Base-by-base conservation (phyloP, 1,284 basidiomycete species). In the Cryptococcus sp. region DNA sequence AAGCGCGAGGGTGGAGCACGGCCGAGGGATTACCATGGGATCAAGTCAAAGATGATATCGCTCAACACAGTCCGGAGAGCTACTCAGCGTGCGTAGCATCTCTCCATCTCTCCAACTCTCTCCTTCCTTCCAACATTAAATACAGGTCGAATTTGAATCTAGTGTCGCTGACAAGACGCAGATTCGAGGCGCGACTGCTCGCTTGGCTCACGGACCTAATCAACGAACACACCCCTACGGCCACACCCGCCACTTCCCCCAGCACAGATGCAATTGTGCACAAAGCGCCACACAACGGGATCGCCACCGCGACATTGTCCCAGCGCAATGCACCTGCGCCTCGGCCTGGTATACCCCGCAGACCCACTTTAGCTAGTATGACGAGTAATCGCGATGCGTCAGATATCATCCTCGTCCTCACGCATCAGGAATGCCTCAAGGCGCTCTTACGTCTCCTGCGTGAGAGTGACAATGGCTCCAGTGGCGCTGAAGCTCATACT, bases 341-440 rank as follows among this genome's bases (percentile, higher is more conserved):
- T 19, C 40, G 55, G 23, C 59, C 59, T 1, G 54, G 57, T 15
- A 47, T 58, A 20, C 1, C 50, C 17, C 40, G 57, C 25, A 53
- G 11, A 8, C 51, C 54, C 16, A 41, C 44, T 11, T 34, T 41
- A 8, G 29, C 54, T 13, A 34, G 29, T 34, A 34, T 34, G 16
- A 45, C 45, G 15, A 40, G 39, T 8, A 25, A 43, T 26, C 46
- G 54, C 13, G 5, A 46, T 15, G 50, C 55, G 23, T 37, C 52
- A n/a, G 59, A 58, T 15, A 47, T 59, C 5, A 50, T 65, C 5
- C 51, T 65, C 22, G 57, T 51, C 3, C 48, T 65, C 10, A 62
- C 63, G 5, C 63, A 65, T 22, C 54, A 62, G 51, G 60, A 59
- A 50, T 65, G 63, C 52, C 37, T 65, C 15, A 22, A 23, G 5